Conservation (phyloP, 192 early-diverging fungal species). For the Kickxella alabastrina region DNA sequence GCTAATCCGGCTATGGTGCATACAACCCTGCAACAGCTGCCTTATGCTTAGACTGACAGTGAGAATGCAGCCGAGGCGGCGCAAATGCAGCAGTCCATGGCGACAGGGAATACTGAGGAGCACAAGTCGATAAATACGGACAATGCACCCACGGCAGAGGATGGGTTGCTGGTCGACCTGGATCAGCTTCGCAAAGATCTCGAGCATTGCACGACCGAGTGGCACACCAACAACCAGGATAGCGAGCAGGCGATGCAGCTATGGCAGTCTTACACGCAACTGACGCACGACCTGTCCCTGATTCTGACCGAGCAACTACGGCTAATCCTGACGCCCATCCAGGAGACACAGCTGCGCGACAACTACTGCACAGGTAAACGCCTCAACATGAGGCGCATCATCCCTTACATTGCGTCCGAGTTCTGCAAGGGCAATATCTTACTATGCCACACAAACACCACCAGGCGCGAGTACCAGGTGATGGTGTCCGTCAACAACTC, state of each 20-base stretch:
- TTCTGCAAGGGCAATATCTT: constrained; percentile 99
- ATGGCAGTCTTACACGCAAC: constrained; percentile 84
- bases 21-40: constrained; percentile 6
- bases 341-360: constrained; percentile 92
- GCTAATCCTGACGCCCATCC: constrained; percentile 92
- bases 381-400: constrained; percentile 98
- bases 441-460: constrained; percentile 95
- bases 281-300: constrained; percentile 88
- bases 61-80: constrained; percentile 19
- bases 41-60: constrained; percentile 1
- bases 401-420: constrained; percentile 96
- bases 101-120: constrained; percentile 39
- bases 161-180: constrained; percentile 50
- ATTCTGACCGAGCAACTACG: constrained; percentile 91
- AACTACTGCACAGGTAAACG: constrained; percentile 98
- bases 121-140: constrained; percentile 15
- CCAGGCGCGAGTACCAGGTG: constrained; percentile 95
- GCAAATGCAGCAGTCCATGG: constrained; percentile 45
- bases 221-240: constrained; percentile 62
- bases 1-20: constrained; percentile 3
- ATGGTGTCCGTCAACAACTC: constrained; percentile 98
- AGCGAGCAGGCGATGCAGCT: constrained; percentile 58
- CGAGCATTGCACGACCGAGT: constrained; percentile 70
- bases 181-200: constrained; percentile 78
- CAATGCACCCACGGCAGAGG: constrained; percentile 20